These are phyloP conservation scores for Pulveroboletus sp. DNA, from an alignment of 768 basidiomycete genomes.

Conservation along the genomic window DNA sequence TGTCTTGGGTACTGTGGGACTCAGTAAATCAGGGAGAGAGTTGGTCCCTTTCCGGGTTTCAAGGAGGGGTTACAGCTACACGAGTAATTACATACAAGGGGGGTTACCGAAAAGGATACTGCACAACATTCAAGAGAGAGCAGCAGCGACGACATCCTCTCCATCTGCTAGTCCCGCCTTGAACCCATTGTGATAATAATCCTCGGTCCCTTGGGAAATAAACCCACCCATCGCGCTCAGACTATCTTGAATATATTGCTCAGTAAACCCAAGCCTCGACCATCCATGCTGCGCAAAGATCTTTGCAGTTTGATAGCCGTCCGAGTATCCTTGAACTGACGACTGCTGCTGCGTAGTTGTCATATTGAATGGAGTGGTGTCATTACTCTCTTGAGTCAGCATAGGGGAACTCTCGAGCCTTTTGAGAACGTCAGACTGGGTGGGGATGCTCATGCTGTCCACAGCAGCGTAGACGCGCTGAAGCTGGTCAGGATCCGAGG, in stretches of 20 bases:
- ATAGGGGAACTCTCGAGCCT: background rate
- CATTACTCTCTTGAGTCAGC: background rate
- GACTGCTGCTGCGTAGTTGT: constrained; percentile 8
- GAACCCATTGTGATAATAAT: constrained; percentile 12
- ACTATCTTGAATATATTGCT: constrained; percentile 55
- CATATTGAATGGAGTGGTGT: constrained; percentile 3
- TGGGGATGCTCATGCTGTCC: constrained; percentile 9
- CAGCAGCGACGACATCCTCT: constrained; percentile 10
- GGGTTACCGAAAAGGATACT: background rate
- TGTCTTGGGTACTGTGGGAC: constrained; percentile 19
- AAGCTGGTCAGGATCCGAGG: constrained; percentile 18
- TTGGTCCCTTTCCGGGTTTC: background rate
- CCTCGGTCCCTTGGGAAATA: constrained; percentile 7
- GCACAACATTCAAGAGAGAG: background rate
- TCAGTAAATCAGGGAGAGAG: background rate
- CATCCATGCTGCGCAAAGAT: constrained; percentile 46
- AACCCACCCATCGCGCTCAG: constrained; percentile 17
- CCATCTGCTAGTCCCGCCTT: constrained; percentile 12
- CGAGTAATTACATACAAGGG: background rate
- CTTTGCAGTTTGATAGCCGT: constrained; percentile 54
- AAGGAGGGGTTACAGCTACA: background rate
- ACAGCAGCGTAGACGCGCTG: constrained; percentile 18
- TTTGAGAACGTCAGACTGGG: constrained; percentile 13
- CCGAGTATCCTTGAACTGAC: constrained; percentile 45
- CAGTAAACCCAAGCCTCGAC: constrained; percentile 55